Conservation (phyloP, 331 rosid genomes). For the Saraca asoca region DNA sequence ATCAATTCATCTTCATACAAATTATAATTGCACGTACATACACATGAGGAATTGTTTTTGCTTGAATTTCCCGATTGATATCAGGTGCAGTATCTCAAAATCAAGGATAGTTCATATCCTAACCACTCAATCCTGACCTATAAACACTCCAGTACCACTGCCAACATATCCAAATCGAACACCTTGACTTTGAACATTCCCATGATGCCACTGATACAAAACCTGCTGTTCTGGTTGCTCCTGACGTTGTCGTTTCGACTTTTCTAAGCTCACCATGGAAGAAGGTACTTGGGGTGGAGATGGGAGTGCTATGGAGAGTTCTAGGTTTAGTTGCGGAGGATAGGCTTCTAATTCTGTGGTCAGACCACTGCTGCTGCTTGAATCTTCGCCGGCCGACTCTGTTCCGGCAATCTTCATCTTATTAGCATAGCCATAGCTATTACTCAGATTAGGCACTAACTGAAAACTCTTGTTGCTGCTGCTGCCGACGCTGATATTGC, state of each 20-base stretch:
- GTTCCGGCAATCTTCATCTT: background rate
- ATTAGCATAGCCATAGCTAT: background rate
- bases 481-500: background rate
- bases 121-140: too few species aligned
- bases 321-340: constrained; percentile 49
- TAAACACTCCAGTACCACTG: too few species aligned
- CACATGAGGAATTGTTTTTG: too few species aligned
- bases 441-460: constrained; percentile 15
- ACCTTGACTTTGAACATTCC: constrained; percentile 33
- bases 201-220: constrained; percentile 36
- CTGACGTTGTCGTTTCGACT: constrained; percentile 18
- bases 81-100: too few species aligned
- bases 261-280: background rate
- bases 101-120: too few species aligned
- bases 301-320: constrained; percentile 60
- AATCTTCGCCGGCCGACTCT: constrained; percentile 39
- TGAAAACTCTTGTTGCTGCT: constrained; percentile 16
- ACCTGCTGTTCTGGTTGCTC: constrained; percentile 30
- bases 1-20: too few species aligned
- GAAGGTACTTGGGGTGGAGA: constrained; percentile 17
- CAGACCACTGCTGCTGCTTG: constrained; percentile 54
- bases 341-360: constrained; percentile 40
- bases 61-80: too few species aligned
- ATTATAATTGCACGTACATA: too few species aligned
- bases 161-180: background rate